phyloP scores from a whole-genome alignment of 1,284 basidiomycete species.

The Termitomyces sp. region DNA sequence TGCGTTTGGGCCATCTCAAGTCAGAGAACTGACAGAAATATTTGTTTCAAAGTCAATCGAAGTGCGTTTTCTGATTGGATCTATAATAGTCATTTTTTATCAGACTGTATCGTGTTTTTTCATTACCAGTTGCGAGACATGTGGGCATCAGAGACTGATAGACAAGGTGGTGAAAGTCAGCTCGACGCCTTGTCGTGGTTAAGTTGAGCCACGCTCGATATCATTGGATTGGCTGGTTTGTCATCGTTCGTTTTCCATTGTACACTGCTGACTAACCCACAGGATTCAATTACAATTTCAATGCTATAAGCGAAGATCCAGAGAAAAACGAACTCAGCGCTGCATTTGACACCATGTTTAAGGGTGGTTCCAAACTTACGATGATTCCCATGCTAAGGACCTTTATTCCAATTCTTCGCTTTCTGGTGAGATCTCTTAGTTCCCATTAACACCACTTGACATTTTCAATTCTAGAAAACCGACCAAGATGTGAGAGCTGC shows the following conservation, averaged over 20 bases:
- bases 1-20: constrained; percentile 53
- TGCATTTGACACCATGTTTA: constrained; percentile 43
- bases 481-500: constrained; percentile 25
- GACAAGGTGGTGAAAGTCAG: constrained; percentile 23
- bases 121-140: constrained; percentile 38
- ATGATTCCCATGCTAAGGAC: constrained; percentile 31
- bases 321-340: constrained; percentile 43
- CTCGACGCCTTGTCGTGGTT: constrained; percentile 54
- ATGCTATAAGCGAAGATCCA: constrained; percentile 35
- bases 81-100: background rate
- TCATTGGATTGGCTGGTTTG: constrained; percentile 63
- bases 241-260: background rate
- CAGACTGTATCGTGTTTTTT: background rate
- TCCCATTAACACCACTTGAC: background rate
- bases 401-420: constrained; percentile 36
- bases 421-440: constrained; percentile 32
- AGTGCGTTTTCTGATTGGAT: constrained; percentile 25
- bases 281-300: constrained; percentile 68
- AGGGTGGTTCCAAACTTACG: constrained; percentile 19
- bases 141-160: constrained; percentile 33
- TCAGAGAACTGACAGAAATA: constrained; percentile 49
- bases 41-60: constrained; percentile 49
- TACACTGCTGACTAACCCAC: background rate
- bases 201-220: constrained; percentile 56
- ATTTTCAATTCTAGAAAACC: constrained; percentile 23